Evolutionary conservation across 2,329 filamentous ascomycete genomes (phyloP), one percentile per base, ranked within the genome.

Genomic region (Aureobasidium leucospermi): DNA sequence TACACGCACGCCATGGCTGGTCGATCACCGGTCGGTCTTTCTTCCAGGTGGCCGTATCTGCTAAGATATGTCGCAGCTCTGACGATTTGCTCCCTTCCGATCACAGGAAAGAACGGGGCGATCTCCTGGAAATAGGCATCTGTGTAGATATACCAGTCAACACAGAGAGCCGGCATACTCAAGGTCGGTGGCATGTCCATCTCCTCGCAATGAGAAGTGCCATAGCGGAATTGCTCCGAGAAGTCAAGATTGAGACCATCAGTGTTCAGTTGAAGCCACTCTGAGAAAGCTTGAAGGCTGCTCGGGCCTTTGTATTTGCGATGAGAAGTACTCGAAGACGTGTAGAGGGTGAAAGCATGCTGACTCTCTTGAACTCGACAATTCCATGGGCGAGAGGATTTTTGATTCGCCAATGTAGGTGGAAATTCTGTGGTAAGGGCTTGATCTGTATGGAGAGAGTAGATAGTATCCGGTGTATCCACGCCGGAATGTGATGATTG

Each of bases 221-320:
- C 56, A 10, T 55, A 47, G 15, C 46, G 60, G 32, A 61, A 56
- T 4, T 46, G 28, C 10, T 38, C 39, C 1, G 39, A 56, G 6
- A 56, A 15, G 10, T 46, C 38, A 28, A 19, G 9, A n/a, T 36
- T 28, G 4, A 45, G n/a, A 11, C 10, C 8, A 4, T 23, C 41
- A 46, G 59, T 60, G 23, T 56, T 43, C 28, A 62, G 31, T 19
- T 60, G 43, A 36, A 62, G 39, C 62, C 62, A 62, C 42, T 63
- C 60, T 2, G 60, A 47, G 39, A 61, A 61, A 7, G 61, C 57
- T 47, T 62, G 57, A 4, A 59, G 32, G 39, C 62, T 63, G 46
- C 57, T 63, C n/a, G 62, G 55, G 19, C 60, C 60, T 34, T 62
- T 49, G 16, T 60, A 63, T 13, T 62, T 63, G 6, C 52, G 38